A percentile compares a stretch with the other conserved stretches of the same genome.
phyloP scores from a whole-genome alignment of 208 protist genomes.

The Porcisia deanei region DNA sequence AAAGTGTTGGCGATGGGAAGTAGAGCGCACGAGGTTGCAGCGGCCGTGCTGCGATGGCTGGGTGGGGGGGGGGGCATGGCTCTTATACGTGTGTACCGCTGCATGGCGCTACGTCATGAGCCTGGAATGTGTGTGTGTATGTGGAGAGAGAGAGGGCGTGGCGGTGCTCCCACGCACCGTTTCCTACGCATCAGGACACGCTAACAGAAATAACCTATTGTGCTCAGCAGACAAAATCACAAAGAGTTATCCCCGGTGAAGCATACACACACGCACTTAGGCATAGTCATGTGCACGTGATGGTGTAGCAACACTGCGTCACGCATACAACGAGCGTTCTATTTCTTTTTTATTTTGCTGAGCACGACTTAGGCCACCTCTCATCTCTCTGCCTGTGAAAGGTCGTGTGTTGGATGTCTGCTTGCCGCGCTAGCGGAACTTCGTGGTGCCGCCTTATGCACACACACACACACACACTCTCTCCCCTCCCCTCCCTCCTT shows the following conservation, averaged over 20 bases:
- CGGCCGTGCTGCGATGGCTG: too few species aligned
- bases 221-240: not conserved
- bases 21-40: too few species aligned
- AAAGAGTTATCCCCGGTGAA: not conserved
- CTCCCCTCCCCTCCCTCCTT: not conserved
- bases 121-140: not conserved
- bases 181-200: too few species aligned
- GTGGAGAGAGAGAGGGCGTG: not conserved
- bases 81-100: too few species aligned
- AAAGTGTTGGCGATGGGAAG: too few species aligned
- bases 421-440: not conserved
- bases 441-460: not conserved
- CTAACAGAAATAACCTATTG: too few species aligned
- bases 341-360: too few species aligned
- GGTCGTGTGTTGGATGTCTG: not conserved
- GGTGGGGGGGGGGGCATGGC: too few species aligned
- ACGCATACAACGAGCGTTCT: not conserved
- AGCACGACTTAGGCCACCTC: not conserved
- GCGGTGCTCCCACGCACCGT: too few species aligned
- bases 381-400: not conserved
- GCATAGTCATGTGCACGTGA: not conserved
- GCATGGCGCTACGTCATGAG: too few species aligned
- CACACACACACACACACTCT: not conserved
- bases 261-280: not conserved
- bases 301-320: not conserved